Base-by-base conservation (phyloP, 2,329 filamentous ascomycete species). In the Alternaria tenuissima region DNA sequence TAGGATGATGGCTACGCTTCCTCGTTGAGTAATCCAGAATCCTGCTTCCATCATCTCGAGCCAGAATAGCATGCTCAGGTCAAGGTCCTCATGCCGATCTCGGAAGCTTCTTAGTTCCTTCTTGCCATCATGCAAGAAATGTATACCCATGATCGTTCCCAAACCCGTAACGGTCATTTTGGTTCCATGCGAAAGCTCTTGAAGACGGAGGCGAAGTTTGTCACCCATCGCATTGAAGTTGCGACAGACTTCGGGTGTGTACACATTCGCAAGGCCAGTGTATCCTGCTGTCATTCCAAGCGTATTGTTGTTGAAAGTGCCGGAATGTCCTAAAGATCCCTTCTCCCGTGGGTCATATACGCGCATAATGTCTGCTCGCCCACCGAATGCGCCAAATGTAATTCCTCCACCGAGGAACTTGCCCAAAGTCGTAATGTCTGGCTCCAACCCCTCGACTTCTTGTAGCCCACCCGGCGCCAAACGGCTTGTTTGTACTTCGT, bases 301-400 rank as follows among this genome's bases (percentile, higher is more conserved):
- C 2, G 82, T 81, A 72, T 91, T 91, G 70, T 91, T 91, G 73
- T 90, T 90, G 74, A 89, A 90, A 0, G 88, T 90, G 2, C 88
- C 88, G 0, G 87, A 85, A 66, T 90, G 88, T 0, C 80, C 72
- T 11, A 88, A 76, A 0, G 75, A 72, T 1, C 72, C 77, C 1
- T 72, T 59, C 1, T 74, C 69, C 11, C 82, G 72, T 9, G 86
- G 85, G 65, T 87, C 84, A 66, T 86, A 89, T 7, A 85, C 70
- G 0, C 76, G 74, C 86, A 91, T 89, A 61, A 91, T 82, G 5
- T 86, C 83, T 39, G 71, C 71, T 24, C 81, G 80, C 0, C 89
- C 89, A 0, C 89, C 89, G 68, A 92, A 90, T 0, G 86, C 88
- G 2, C 89, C 89, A 69, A 91, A 89, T 0, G 86, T 82, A 67